Conservation (phyloP, 805 yeast species). For the Saccharomycopsis javanensis region DNA sequence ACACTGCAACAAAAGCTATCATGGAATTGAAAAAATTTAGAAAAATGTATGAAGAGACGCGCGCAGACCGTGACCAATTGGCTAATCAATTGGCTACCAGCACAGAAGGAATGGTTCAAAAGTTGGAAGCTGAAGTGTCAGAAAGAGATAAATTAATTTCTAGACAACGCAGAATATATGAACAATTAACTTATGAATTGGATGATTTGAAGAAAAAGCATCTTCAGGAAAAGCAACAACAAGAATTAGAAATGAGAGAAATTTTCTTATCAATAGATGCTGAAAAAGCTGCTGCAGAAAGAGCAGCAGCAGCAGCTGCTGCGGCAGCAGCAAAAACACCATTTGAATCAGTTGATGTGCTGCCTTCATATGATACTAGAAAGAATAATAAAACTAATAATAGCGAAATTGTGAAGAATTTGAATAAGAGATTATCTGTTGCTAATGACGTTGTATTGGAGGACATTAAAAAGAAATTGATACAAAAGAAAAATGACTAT, state of each 20-base stretch:
- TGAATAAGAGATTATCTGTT: constrained; percentile 15
- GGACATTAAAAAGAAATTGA: constrained; percentile 25
- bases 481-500: constrained; percentile 30
- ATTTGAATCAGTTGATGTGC: background rate
- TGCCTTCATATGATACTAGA: constrained; percentile 1
- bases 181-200: constrained; percentile 33
- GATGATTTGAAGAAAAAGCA: constrained; percentile 29
- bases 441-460: constrained; percentile 23
- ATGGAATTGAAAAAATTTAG: constrained; percentile 39
- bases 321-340: constrained; percentile 7
- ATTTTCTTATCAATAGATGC: constrained; percentile 54
- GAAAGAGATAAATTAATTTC: constrained; percentile 50
- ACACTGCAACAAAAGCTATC: constrained; percentile 57
- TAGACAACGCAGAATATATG: constrained; percentile 42
- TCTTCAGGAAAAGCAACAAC: constrained; percentile 60
- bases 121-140: constrained; percentile 43
- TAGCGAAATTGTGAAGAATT: background rate
- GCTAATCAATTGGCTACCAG: constrained; percentile 46
- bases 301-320: constrained; percentile 1
- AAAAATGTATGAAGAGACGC: constrained; percentile 33
- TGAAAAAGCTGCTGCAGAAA: constrained; percentile 24
- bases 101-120: constrained; percentile 54
- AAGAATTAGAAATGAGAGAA: constrained; percentile 69
- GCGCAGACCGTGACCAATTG: constrained; percentile 42
- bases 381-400: constrained; percentile 15